Conservation (phyloP, 495 filamentous ascomycete species). For the Astrothelium subdiscretum region DNA sequence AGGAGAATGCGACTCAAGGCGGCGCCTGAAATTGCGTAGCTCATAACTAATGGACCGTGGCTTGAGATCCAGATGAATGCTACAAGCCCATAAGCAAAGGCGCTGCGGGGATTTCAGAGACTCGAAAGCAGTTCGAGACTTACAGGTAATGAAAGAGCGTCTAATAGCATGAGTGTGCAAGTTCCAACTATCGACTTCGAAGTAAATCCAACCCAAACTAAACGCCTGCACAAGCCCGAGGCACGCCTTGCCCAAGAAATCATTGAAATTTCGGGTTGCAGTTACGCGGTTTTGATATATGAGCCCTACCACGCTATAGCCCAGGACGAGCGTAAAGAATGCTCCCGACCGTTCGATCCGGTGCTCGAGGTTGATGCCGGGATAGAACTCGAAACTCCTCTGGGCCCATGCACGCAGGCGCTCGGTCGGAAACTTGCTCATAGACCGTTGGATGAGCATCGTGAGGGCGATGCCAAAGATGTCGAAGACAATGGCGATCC, state of each 20-base stretch:
- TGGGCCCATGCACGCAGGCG: slow-evolving; percentile 17
- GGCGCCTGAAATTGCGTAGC: slow-evolving; percentile 41
- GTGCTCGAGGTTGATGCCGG: slow-evolving; percentile 49
- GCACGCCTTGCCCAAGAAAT: slow-evolving; percentile 48
- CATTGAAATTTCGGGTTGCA: slow-evolving; percentile 33
- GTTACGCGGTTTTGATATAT: slow-evolving; percentile 40
- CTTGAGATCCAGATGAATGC: slow-evolving; percentile 32
- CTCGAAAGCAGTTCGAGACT: neutral
- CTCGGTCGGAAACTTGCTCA: slow-evolving; percentile 8
- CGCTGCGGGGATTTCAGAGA: neutral
- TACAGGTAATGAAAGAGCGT: slow-evolving; percentile 24
- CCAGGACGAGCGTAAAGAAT: slow-evolving; percentile 50
- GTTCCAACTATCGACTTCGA: slow-evolving; percentile 46
- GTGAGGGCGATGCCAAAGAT: slow-evolving; percentile 27
- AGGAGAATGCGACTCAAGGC: slow-evolving; percentile 43
- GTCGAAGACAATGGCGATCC: slow-evolving; percentile 38
- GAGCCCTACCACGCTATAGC: slow-evolving; percentile 45
- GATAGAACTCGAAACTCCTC: slow-evolving; percentile 43
- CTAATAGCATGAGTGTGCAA: slow-evolving; percentile 46
- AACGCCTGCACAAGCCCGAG: slow-evolving; percentile 47
- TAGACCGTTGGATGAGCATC: slow-evolving; percentile 22
- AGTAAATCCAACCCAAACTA: slow-evolving; percentile 53
- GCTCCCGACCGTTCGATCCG: slow-evolving; percentile 46
- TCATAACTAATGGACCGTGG: slow-evolving; percentile 47
- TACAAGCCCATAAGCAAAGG: neutral